phyloP scores from a whole-genome alignment of 441 rosid genomes.

The Corymbia calophylla region DNA sequence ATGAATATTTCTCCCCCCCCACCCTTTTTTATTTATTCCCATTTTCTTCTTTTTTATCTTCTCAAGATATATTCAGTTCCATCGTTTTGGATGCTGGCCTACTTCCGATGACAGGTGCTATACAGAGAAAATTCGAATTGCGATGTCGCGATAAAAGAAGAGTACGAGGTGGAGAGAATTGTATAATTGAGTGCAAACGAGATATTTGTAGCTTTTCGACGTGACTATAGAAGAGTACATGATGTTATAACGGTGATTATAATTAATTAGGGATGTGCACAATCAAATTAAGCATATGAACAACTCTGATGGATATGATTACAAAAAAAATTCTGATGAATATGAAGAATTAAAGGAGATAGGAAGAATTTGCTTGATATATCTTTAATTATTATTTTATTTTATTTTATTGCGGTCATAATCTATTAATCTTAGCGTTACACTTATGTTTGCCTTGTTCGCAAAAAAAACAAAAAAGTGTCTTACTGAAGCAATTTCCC shows the following conservation, averaged over 20 bases:
- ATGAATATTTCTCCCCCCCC: neutral
- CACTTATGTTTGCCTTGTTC: neutral
- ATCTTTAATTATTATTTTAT: neutral
- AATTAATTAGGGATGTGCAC: neutral
- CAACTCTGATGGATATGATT: neutral
- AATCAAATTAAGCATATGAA: neutral
- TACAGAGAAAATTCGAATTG: neutral
- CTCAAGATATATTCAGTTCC: neutral
- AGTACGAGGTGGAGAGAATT: neutral
- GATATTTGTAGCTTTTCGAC: neutral
- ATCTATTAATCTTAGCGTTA: neutral
- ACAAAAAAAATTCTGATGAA: too few species aligned
- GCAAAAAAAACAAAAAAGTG: neutral
- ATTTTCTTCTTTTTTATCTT: neutral
- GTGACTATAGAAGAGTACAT: fast-evolving
- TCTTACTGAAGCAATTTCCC: neutral
- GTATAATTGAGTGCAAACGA: neutral
- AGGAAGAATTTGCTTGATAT: fast-evolving
- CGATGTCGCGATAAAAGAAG: neutral
- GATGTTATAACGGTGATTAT: neutral
- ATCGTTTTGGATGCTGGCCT: neutral
- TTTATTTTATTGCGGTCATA: neutral
- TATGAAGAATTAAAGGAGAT: neutral
- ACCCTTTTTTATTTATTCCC: too few species aligned
- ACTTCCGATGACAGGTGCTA: neutral